Evolutionary conservation across 495 filamentous ascomycete species (phyloP), one percentile per base, ranked within the genome.

Genomic region (Neurospora sp.): DNA sequence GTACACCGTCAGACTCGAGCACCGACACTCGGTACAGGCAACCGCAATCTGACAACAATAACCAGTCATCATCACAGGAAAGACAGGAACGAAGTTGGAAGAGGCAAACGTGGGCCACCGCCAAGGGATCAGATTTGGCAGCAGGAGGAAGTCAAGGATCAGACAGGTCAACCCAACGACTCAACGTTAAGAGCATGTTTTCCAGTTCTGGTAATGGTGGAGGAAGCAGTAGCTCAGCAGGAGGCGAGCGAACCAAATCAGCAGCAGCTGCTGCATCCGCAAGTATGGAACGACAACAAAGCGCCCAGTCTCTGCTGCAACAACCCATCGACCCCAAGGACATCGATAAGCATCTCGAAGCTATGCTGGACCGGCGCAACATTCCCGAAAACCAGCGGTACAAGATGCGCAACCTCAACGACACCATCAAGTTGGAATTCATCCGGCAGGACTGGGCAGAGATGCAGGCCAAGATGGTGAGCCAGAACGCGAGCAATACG

Each of bases 341-440:
- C 66, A 78, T 85, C 70, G 86, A 89, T 70, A 81, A 79, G 71
- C 86, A 88, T 70, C 89, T 92, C 73, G 90, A 92, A 76, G 86
- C 81, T 27, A 93, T 92, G 87, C 78, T 92, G 69, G 92, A 97
- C 82, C 89, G 93, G 39, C 87, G 94, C 72, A 96, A 98, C 78
- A 94, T 99, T 71, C 94, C 96, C 23, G 91, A 96, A 75, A 92
- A 97, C 73, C 94, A 97, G 86, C 88, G 94, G 71, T 91, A 95
- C 78, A 94, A 94, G 82, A 97, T 99, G 93, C 89, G 96, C 39
- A 93, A 89, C 39, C 84, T 99, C 70, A 93, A 93, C 72, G 89
- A 91, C 72, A 92, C 91, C 38, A 93, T 99, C 82, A 99, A 99
- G 82, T 91, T 91, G 75, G 94, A 99, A 74, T 97, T 99, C 75